Percentiles rank a stretch among this genome's conserved stretches.
Evolutionary conservation across 306 rosid species (phyloP).

Genomic region (barrel medic (Medicago truncatula)): DNA sequence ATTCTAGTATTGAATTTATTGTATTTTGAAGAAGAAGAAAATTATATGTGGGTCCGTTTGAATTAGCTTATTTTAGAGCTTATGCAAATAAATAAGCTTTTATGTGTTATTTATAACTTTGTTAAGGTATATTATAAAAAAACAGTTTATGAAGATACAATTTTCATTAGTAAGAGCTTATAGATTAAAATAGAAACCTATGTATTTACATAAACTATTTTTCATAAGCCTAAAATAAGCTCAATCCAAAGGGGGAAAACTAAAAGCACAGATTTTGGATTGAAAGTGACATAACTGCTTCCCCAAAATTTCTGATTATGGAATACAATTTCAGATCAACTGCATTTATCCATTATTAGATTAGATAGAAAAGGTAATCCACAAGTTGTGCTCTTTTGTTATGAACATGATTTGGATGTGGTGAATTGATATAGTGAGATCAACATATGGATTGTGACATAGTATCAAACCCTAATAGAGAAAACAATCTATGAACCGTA

Average conservation of each 20-base stretch:
- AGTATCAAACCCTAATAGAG: constrained; percentile 41
- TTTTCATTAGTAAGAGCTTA: no score
- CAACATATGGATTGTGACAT: constrained; percentile 44
- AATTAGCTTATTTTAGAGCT: no score
- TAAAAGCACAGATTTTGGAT: background rate
- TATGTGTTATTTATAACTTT: no score
- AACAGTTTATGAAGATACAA: no score
- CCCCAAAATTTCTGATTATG: constrained; percentile 24
- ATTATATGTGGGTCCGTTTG: no score
- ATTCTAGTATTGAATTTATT: no score
- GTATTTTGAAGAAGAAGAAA: background rate
- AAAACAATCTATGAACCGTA: constrained; percentile 45
- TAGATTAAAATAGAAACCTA: no score
- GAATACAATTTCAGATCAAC: constrained; percentile 32
- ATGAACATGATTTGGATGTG: constrained; percentile 34
- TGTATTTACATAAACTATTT: no score
- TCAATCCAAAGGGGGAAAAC: no score
- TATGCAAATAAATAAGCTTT: no score
- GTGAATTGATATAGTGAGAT: constrained; percentile 5
- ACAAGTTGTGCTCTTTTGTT: constrained; percentile 32
- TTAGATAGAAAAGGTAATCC: background rate
- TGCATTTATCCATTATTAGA: constrained; percentile 35
- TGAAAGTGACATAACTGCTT: constrained; percentile 40
- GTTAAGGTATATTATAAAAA: no score
- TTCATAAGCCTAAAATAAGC: no score